phyloP scores from a whole-genome alignment of 371 early-diverging fungal genomes.

The Lichtheimia ramosa region DNA sequence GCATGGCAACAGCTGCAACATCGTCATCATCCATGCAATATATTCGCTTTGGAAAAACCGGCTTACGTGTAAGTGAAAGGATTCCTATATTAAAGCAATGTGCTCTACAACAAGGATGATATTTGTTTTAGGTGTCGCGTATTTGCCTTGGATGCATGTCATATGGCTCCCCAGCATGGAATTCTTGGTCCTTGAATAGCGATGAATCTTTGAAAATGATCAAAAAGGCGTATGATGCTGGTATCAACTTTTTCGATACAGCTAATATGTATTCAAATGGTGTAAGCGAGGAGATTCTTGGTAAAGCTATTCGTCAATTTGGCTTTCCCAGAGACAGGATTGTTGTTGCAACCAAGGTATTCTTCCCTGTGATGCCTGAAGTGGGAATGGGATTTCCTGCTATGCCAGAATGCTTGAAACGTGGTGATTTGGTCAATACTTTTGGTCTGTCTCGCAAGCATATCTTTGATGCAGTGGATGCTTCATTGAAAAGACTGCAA shows the following conservation, averaged over 20 bases:
- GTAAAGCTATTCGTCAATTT: conserved; percentile 37
- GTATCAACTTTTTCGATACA: conserved; percentile 46
- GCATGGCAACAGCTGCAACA: no score
- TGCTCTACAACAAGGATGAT: no score
- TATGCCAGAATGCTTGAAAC: no score
- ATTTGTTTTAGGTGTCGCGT: conserved; percentile 7
- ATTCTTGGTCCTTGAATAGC: conserved; percentile 38
- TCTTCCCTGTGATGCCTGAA: conserved; percentile 3
- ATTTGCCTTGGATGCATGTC: conserved; percentile 47
- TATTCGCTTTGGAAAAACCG: conserved; percentile 20
- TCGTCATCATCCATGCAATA: conserved; percentile 14
- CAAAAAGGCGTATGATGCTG: conserved; percentile 45
- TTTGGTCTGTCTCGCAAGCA: conserved; percentile 54
- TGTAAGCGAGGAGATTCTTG: conserved; percentile 37
- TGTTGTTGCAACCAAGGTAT: conserved; percentile 41
- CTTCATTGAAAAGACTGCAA: conserved; percentile 44
- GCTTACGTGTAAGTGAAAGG: background rate
- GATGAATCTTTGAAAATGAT: conserved; percentile 41
- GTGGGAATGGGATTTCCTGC: no score
- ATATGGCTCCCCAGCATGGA: conserved; percentile 30
- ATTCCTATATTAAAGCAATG: background rate
- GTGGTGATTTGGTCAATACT: conserved; percentile 17
- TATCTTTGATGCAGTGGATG: conserved; percentile 55
- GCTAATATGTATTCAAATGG: conserved; percentile 39
- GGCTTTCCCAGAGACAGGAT: conserved; percentile 35